phyloP scores from a whole-genome alignment of 495 filamentous ascomycete genomes.

The Lophiostoma macrostomum region DNA sequence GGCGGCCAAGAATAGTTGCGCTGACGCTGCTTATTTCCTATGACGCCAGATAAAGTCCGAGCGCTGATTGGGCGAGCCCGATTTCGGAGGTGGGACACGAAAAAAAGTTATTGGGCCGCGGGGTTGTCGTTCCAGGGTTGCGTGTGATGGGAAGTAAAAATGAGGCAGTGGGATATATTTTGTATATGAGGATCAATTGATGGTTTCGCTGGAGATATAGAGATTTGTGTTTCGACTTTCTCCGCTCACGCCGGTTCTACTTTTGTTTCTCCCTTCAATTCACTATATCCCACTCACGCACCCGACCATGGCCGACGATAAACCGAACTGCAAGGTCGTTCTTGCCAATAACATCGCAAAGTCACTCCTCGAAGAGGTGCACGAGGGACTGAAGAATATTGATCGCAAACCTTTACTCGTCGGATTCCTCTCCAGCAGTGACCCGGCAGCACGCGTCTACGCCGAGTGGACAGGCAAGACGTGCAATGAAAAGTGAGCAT shows the following conservation, averaged over 20 bases:
- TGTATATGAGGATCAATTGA: too few relatives aligned
- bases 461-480: conserved; percentile 97
- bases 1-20: neutral
- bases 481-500: conserved; percentile 82
- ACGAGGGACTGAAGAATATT: conserved; percentile 64
- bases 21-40: neutral
- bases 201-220: too few relatives aligned
- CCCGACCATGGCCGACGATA: conserved; percentile 30
- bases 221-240: too few relatives aligned
- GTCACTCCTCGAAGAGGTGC: conserved; percentile 72
- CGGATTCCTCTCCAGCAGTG: conserved; percentile 86
- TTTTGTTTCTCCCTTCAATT: conserved; percentile 1
- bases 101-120: conserved; percentile 5
- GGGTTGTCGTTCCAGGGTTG: neutral
- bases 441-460: conserved; percentile 88
- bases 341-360: conserved; percentile 80
- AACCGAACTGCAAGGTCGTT: conserved; percentile 82
- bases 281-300: neutral
- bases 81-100: conserved; percentile 26
- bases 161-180: neutral
- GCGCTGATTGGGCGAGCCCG: conserved; percentile 25
- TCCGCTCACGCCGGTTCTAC: neutral
- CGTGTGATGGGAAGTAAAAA: neutral
- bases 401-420: conserved; percentile 72
- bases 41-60: neutral